Base-by-base conservation (phyloP, 768 basidiomycete species). In the Mycena haematopus region DNA sequence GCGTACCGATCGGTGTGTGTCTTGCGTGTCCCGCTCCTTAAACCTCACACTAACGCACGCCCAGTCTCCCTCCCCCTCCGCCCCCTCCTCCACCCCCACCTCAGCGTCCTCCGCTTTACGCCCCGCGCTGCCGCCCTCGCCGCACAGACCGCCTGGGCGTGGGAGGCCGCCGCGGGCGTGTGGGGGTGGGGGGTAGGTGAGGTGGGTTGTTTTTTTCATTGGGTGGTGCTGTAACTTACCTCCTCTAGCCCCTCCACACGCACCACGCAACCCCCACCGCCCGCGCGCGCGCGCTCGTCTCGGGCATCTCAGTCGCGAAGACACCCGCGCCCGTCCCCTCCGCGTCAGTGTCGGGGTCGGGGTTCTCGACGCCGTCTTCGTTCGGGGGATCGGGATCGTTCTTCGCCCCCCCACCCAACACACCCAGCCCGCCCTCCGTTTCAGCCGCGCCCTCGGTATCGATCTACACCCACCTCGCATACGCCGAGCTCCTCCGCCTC, bases 381-480 rank as follows among this genome's bases (percentile, higher is more conserved):
- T 25, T 38, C 15, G 38, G n/a, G n/a, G n/a, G n/a, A n/a, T n/a
- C 53, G n/a, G 61, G 88, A 84, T 38, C 82, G 83, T 4, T 71
- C 85, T 35, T 33, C 44, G 14, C 25, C 25, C 21, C 9, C 19
- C 2, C 38, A 25, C 38, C 52, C 21, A 15, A n/a, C n/a, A n/a
- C n/a, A n/a, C n/a, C n/a, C n/a, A n/a, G n/a, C n/a, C n/a, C 60
- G 22, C 21, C 24, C 8, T 35, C 17, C 6, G 29, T 58, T 46
- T 33, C 62, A 15, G 4, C 51, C 29, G 80, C 84, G 2, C 21
- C 53, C 15, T 83, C 81, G 8, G 74, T 89, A 2, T 74, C 70
- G 24, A 70, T 80, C 27, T 89, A 85, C 73, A 82, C 83, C 44
- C 83, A 88, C 70, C 85, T 88, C 63, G 90, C 91, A 0, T 91